Evolutionary conservation across 495 filamentous ascomycete genomes (phyloP).

Genomic region (Penicillium antarcticum): DNA sequence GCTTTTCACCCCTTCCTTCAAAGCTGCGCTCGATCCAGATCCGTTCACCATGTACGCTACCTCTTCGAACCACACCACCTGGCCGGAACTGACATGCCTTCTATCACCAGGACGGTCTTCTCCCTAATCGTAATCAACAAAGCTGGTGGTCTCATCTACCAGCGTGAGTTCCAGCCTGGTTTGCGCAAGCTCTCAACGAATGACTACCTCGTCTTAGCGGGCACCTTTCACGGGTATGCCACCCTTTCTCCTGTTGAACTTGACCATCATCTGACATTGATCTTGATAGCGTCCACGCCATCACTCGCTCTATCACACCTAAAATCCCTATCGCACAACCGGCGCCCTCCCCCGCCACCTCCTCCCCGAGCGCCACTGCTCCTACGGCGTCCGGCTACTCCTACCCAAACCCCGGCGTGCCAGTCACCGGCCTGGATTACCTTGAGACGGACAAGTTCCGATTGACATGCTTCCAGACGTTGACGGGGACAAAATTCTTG

Average conservation of each 20-base stretch:
- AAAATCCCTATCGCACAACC: constrained; percentile 32
- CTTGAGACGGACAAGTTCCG: constrained; percentile 90
- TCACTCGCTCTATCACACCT: constrained; percentile 76
- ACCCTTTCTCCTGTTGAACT: neutral
- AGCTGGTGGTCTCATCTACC: constrained; percentile 93
- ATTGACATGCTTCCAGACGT: constrained; percentile 89
- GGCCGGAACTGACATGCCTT: constrained; percentile 15
- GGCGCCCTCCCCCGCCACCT: constrained; percentile 27
- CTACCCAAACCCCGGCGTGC: constrained; percentile 48
- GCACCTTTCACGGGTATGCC: constrained; percentile 87
- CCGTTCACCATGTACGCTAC: constrained; percentile 20
- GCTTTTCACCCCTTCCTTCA: neutral
- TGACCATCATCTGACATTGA: neutral
- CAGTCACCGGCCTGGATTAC: constrained; percentile 72
- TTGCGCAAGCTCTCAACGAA: constrained; percentile 87
- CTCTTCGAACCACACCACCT: neutral
- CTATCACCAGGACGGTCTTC: constrained; percentile 74
- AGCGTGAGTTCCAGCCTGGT: constrained; percentile 81
- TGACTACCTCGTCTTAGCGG: constrained; percentile 94
- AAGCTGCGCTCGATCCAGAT: constrained; percentile 11
- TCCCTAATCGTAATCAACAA: constrained; percentile 97
- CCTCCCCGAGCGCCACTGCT: constrained; percentile 22
- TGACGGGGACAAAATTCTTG: constrained; percentile 93
- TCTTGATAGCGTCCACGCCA: constrained; percentile 71
- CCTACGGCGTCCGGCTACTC: constrained; percentile 25